Evolutionary conservation across 2,329 filamentous ascomycete species (phyloP), one percentile per base, ranked within the genome.

Genomic region (Colletotrichum eleusines): DNA sequence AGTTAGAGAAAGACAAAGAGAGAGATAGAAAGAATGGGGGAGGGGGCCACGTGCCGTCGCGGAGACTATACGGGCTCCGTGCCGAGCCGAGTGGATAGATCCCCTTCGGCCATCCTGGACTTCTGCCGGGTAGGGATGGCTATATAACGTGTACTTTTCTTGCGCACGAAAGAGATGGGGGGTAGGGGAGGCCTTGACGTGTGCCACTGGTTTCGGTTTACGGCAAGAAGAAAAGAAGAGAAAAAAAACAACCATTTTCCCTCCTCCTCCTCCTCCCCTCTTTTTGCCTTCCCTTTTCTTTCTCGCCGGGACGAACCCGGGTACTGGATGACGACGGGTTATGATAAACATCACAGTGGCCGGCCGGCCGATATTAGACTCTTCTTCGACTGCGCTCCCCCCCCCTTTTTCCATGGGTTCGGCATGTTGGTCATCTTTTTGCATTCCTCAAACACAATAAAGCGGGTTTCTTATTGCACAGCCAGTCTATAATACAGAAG

Each of bases 311-410:
- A 35, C 40, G 42, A 31, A 60, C 57, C 20, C 14, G 4, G 26
- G 28, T 26, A 28, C 33, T 35, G 40, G 57, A 26, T 33, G 57
- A 44, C 28, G 20, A 60, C 14, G 42, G 23, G 23, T 23, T 33
- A 20, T 33, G n/a, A n/a, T n/a, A n/a, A 26, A 60, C n/a, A 60
- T 48, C 26, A 44, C 16, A 20, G 5, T 18, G 7, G 54, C 12
- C 54, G 7, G 54, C 12, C 54, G 8, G n/a, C 16, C 55, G 26
- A 60, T 60, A 60, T 48, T 20, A 60, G 31, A 33, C n/a, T 35
- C 40, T 8, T 35, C 28, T 14, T 35, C 40, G 18, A 16, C 26
- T 7, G 2, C 38, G 18, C 18, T 12, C 12, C 38, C 38, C 38
- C 38, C 38, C 12, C 38, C 14, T 2, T 2, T 14, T 20, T 16